Conservation (phyloP, 345 rosid genomes). For the Cardiospermum halicacabum region DNA sequence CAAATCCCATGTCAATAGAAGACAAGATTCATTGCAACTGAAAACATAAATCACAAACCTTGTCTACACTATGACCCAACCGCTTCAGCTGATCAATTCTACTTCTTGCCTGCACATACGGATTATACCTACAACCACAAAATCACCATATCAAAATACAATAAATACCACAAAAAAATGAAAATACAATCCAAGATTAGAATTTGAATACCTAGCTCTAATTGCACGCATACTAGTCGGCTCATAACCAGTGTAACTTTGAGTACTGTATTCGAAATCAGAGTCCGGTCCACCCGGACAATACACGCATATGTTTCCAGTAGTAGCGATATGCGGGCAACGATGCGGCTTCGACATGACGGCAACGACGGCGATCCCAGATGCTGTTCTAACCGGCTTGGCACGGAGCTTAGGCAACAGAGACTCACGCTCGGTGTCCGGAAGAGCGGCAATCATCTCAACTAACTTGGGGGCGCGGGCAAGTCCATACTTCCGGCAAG, state of each 20-base stretch:
- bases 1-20: not conserved
- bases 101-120: slow-evolving; percentile 96
- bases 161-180: not conserved
- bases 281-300: slow-evolving; percentile 99
- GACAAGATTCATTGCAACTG: not conserved
- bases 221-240: slow-evolving; percentile 99
- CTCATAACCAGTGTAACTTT: slow-evolving; percentile 97
- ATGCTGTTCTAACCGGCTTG: slow-evolving; percentile 94
- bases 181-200: not conserved
- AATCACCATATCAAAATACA: not conserved
- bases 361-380: slow-evolving; percentile 95
- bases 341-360: slow-evolving; percentile 99
- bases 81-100: slow-evolving; percentile 99
- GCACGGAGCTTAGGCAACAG: slow-evolving; percentile 97
- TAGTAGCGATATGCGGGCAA: slow-evolving; percentile 96
- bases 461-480: slow-evolving; percentile 93
- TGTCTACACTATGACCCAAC: slow-evolving; percentile 96
- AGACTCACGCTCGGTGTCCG: slow-evolving; percentile 82
- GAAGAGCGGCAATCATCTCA: slow-evolving; percentile 97
- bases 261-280: slow-evolving; percentile 97
- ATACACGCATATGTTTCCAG: slow-evolving; percentile 94
- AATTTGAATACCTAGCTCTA: slow-evolving; percentile 74
- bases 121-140: slow-evolving; percentile 63
- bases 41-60: slow-evolving; percentile 41
- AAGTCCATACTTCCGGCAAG: slow-evolving; percentile 92